A percentile compares a stretch with the other conserved stretches of the same genome.
Evolutionary conservation across 2,329 filamentous ascomycete species (phyloP).

Genomic region (Ophiocordyceps camponoti-saundersi): DNA sequence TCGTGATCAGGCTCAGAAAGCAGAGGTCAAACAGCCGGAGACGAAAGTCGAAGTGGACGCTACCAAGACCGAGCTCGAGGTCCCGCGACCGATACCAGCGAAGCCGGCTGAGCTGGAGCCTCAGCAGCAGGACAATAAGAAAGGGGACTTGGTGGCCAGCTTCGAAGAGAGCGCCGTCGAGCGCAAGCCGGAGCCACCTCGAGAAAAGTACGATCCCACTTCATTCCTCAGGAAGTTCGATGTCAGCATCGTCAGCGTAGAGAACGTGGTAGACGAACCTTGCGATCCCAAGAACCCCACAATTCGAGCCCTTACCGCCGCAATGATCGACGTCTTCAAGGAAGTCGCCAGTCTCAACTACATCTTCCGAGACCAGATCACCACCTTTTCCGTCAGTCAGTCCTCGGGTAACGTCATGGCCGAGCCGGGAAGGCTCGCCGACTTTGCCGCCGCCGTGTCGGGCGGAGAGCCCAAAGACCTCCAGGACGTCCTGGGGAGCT

Average conservation of each 20-base stretch:
- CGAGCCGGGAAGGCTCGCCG: constrained; percentile 85
- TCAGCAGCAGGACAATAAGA: constrained; percentile 39
- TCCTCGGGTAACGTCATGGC: constrained; percentile 89
- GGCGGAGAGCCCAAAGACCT: constrained; percentile 82
- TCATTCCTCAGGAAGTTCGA: constrained; percentile 82
- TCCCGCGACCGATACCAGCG: constrained; percentile 41
- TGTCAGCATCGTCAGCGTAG: constrained; percentile 87
- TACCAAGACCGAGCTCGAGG: constrained; percentile 26
- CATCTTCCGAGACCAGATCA: constrained; percentile 92
- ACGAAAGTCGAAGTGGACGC: constrained; percentile 29
- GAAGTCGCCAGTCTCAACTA: constrained; percentile 89
- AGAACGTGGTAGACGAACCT: constrained; percentile 78
- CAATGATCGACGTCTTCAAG: constrained; percentile 98
- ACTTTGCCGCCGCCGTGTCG: constrained; percentile 95
- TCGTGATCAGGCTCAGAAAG: constrained; percentile 31
- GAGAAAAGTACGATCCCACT: constrained; percentile 63
- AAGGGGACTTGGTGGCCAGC: constrained; percentile 89
- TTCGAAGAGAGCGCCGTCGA: constrained; percentile 73
- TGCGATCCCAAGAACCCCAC: constrained; percentile 81
- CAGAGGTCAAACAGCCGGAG: constrained; percentile 22
- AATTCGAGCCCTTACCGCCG: constrained; percentile 82
- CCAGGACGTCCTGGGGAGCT: constrained; percentile 74
- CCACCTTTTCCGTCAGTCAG: constrained; percentile 90
- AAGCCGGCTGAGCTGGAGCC: constrained; percentile 36
- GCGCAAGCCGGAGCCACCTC: constrained; percentile 29